A percentile compares a stretch with the other conserved stretches of the same genome.
phyloP scores from a whole-genome alignment of 345 rosid species.

The Isatis tinctoria region DNA sequence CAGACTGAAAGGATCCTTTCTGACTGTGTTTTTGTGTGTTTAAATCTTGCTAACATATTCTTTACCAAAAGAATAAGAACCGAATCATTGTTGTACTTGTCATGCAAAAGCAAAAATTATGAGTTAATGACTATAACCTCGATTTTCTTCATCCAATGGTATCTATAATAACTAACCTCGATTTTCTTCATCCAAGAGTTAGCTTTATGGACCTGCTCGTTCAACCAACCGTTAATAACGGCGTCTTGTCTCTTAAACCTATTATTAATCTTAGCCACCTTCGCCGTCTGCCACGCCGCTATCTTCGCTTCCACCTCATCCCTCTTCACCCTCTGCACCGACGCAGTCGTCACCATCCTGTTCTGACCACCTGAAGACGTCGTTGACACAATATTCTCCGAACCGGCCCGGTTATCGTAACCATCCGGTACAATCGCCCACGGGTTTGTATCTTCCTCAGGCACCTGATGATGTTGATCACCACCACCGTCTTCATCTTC shows the following conservation, averaged over 20 bases:
- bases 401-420: slow-evolving; percentile 21
- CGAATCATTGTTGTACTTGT: not conserved
- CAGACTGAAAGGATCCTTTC: too few species aligned
- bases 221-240: slow-evolving; percentile 81
- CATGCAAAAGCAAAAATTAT: not conserved
- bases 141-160: slow-evolving; percentile 49
- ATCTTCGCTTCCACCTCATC: slow-evolving; percentile 95
- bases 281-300: slow-evolving; percentile 91
- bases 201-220: slow-evolving; percentile 76
- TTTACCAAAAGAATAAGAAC: not conserved
- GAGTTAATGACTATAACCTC: slow-evolving; percentile 42
- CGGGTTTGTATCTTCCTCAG: slow-evolving; percentile 65
- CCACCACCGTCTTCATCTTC: slow-evolving; percentile 48
- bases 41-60: not conserved
- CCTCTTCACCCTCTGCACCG: slow-evolving; percentile 80
- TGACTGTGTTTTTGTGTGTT: too few species aligned
- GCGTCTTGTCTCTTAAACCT: slow-evolving; percentile 96
- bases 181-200: slow-evolving; percentile 86
- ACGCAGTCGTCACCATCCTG: slow-evolving; percentile 33
- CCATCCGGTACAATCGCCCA: slow-evolving; percentile 79
- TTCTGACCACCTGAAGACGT: slow-evolving; percentile 19
- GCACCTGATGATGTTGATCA: slow-evolving; percentile 56
- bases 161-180: slow-evolving; percentile 47
- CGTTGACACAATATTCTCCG: slow-evolving; percentile 26
- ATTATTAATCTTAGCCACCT: slow-evolving; percentile 80